phyloP scores from a whole-genome alignment of 2,329 filamentous ascomycete genomes.

The Sporothrix sp. region DNA sequence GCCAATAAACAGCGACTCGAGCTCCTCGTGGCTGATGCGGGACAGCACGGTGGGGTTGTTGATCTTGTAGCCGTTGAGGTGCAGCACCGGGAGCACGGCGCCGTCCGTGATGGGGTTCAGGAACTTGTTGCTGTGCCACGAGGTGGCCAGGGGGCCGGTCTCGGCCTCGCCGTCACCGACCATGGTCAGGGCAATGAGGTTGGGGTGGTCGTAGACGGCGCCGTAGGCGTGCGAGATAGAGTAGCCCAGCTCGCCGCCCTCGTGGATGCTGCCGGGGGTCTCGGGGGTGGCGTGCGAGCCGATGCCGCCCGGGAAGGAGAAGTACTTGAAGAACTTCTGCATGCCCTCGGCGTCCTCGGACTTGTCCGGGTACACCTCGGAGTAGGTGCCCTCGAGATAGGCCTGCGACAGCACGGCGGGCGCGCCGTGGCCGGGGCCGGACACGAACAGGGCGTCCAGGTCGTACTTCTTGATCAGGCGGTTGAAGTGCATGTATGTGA shows the following conservation, averaged over 20 bases:
- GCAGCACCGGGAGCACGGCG: constrained; percentile 66
- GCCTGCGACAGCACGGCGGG: constrained; percentile 67
- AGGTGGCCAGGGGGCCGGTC: constrained; percentile 67
- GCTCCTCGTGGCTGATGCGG: constrained; percentile 63
- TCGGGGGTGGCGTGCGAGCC: constrained; percentile 71
- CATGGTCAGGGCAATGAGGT: constrained; percentile 67
- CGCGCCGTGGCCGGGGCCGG: constrained; percentile 68
- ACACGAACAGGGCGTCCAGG: constrained; percentile 62
- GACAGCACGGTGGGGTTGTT: constrained; percentile 68
- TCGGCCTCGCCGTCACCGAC: constrained; percentile 76
- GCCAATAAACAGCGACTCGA: constrained; percentile 58
- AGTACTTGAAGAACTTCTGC: constrained; percentile 71
- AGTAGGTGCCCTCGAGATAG: constrained; percentile 69
- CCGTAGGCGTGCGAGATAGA: constrained; percentile 72
- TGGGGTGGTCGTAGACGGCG: constrained; percentile 63
- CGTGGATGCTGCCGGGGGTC: constrained; percentile 66
- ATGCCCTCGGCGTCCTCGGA: constrained; percentile 58
- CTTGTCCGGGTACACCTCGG: constrained; percentile 67
- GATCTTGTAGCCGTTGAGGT: constrained; percentile 80
- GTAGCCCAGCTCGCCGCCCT: constrained; percentile 76
- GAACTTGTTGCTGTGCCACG: constrained; percentile 77
- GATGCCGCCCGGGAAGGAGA: constrained; percentile 72
- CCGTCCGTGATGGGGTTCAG: constrained; percentile 70
- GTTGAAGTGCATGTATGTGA: constrained; percentile 76
- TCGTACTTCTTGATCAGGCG: constrained; percentile 73